Conservation (phyloP, 768 basidiomycete genomes). For the Macrolepiota fuliginosa region DNA sequence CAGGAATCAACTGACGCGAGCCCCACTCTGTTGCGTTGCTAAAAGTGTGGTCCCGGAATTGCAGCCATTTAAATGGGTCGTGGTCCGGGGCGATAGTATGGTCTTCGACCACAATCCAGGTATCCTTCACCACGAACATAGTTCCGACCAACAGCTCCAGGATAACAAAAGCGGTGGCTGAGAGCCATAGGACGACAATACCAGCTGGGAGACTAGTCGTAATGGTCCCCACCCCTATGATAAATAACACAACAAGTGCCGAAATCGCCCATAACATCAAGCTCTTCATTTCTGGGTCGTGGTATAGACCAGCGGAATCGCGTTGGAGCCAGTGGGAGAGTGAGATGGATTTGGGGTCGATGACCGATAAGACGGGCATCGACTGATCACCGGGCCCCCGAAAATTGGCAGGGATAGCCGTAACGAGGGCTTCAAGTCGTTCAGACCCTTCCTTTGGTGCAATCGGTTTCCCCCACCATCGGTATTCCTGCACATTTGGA, state of each 20-base stretch:
- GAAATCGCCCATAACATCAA: background rate
- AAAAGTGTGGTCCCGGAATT: slow-evolving; percentile 12
- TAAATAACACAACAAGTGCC: background rate
- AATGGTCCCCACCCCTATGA: background rate
- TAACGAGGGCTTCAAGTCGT: slow-evolving; percentile 9
- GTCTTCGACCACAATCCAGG: slow-evolving; percentile 14
- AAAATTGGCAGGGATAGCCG: slow-evolving; percentile 7
- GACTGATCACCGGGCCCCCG: background rate
- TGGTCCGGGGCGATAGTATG: background rate
- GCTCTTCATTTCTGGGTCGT: background rate
- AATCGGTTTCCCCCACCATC: slow-evolving; percentile 14
- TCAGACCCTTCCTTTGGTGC: slow-evolving; percentile 10
- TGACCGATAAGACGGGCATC: slow-evolving; percentile 12
- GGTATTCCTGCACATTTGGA: slow-evolving; percentile 1
- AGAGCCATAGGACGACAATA: background rate
- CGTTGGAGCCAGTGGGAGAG: slow-evolving; percentile 13
- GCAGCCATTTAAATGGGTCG: slow-evolving; percentile 1
- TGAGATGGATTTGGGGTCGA: slow-evolving; percentile 9
- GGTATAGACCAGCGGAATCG: slow-evolving; percentile 1
- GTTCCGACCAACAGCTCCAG: slow-evolving; percentile 6
- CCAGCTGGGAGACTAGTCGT: background rate
- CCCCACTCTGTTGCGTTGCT: slow-evolving; percentile 13
- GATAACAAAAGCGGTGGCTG: background rate
- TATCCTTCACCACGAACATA: slow-evolving; percentile 12
- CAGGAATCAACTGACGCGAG: slow-evolving; percentile 7